A percentile compares a stretch with the other conserved stretches of the same genome.
Conservation (phyloP, 148 eudicot species). For the Polygonum aviculare region DNA sequence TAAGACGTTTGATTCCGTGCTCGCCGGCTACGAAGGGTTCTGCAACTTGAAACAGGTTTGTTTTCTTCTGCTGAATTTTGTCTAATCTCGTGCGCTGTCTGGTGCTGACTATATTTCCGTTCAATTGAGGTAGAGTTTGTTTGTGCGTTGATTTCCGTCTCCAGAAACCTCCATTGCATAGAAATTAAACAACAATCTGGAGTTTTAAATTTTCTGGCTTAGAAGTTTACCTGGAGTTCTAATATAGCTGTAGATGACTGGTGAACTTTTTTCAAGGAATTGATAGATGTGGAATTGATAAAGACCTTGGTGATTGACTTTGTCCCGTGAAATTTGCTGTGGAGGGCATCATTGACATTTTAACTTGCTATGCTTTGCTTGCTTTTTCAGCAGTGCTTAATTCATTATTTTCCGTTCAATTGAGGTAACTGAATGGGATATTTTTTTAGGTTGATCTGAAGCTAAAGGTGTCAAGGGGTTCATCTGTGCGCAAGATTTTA, state of each 20-base stretch:
- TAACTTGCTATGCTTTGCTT: not conserved
- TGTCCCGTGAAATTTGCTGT: not conserved
- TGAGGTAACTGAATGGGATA: not conserved
- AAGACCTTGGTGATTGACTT: not conserved
- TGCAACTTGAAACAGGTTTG: conserved; percentile 63
- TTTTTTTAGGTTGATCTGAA: conserved; percentile 52
- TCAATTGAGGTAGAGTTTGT: not conserved
- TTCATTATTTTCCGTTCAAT: not conserved
- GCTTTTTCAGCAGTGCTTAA: not conserved
- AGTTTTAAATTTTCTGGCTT: not conserved
- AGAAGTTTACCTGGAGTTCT: not conserved
- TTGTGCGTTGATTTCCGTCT: not conserved
- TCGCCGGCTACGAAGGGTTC: conserved; percentile 78
- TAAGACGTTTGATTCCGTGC: conserved; percentile 64
- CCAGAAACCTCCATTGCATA: not conserved
- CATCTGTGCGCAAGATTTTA: conserved; percentile 48
- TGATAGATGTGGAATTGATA: not conserved
- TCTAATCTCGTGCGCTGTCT: not conserved
- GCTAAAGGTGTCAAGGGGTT: conserved; percentile 63
- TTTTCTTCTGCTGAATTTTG: not conserved
- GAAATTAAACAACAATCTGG: not conserved
- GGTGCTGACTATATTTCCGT: not conserved
- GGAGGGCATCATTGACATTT: not conserved
- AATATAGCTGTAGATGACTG: not conserved
- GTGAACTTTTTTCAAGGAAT: not conserved